Evolutionary conservation across 768 basidiomycete genomes (phyloP), one percentile per base, ranked within the genome.

Genomic region (Galerina marginata): DNA sequence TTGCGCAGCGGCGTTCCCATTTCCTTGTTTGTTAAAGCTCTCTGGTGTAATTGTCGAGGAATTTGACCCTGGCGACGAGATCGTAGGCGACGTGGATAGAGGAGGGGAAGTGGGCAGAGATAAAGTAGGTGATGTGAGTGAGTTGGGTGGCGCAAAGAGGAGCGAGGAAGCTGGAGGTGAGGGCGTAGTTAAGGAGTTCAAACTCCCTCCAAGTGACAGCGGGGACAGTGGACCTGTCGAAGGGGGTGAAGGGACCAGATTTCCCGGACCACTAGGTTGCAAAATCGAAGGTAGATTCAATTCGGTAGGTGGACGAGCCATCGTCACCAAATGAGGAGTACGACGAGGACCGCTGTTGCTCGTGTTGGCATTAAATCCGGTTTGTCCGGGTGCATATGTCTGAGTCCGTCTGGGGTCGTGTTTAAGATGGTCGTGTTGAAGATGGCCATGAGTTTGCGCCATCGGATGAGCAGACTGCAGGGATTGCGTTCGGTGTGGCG

Each of bases 91-190:
- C 1, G 2, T 63, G 12, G 59, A 37, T 12, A 66, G 56, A 3
- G 65, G 36, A 1, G 63, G 52, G 25, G 64, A 39, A 58, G 54
- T 48, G 25, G 57, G 37, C 9, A 62, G 58, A 49, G 53, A 37
- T 48, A 42, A 45, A 29, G 55, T 56, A 47, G 63, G 56, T 6
- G 66, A 59, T 2, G 56, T 45, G 38, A 44, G 11, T 37, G 63
- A 43, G 42, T 52, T 42, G 23, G 66, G 56, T 55, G 50, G 14
- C 20, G 70, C 61, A 51, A 69, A 62, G 4, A 67, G 47, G 23
- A 67, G 26, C 15, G 67, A 67, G 5, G 65, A 53, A 5, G 64
- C 25, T 15, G 70, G 64, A 9, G 67, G 64, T 9, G 65, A 66
- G 20, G 57, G 16, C 20, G 51, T 38, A 42, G 46, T 20, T 23